Evolutionary conservation across 192 early-diverging fungal genomes (phyloP), one percentile per base, ranked within the genome.

Genomic region (Chytriomyces sp.): DNA sequence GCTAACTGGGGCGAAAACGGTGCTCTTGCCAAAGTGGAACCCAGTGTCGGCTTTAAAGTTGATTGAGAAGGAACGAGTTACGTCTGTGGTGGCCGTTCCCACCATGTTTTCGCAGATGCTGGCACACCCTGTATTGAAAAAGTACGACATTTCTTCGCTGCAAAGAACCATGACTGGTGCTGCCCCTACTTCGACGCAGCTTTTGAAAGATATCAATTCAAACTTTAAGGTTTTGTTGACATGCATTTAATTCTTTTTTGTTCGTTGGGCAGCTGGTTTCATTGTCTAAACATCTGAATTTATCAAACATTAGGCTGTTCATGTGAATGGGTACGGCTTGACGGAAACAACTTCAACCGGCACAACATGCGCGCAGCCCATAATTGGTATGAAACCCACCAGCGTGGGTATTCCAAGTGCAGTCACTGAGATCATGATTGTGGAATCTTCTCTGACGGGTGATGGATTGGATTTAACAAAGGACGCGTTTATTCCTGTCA

Each of bases 21-120:
- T 78, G 2, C 49, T 80, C n/a, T 45, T 68, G 35, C 53, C 67
- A 20, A 78, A 78, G 61, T 80, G 73, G 64, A 65, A 79, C 28
- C 53, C 79, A 26, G n/a, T 26, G 53, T 16, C 35, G 7, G 79
- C 79, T 2, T 20, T 80, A 23, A 20, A 60, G 13, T 26, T 80
- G 44, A 71, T 80, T 48, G 66, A 80, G 66, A 79, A 60, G 24
- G 50, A 80, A 26, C 23, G 67, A 23, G 64, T 80, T 11, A 79
- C 13, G 13, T 45, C 26, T 11, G 26, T 77, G 13, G 64, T 79
- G 7, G 79, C 61, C 11, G 79, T 80, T 24, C 79, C 79, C 13
- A 66, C 74, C 7, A 68, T 80, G 46, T 45, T 80, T 43, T 23
- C 18, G 1, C 66, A 67, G 9, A 67, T 67, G 13, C 13, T 67